Evolutionary conservation across 1,284 basidiomycete species (phyloP).

Genomic region (Microbotryomycetes sp.): DNA sequence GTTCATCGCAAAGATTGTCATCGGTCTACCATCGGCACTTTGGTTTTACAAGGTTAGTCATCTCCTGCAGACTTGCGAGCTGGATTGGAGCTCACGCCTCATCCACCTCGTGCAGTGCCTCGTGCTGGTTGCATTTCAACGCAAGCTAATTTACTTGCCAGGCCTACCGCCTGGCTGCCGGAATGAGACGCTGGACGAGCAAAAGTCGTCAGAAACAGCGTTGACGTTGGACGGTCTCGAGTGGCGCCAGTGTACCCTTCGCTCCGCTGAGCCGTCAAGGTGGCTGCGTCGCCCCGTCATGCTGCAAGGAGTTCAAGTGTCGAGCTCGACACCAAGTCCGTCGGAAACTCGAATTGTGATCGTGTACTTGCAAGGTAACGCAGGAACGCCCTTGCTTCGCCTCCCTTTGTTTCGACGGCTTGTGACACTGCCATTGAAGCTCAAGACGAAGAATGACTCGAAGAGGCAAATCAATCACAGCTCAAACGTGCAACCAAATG

Average conservation of each 20-base stretch:
- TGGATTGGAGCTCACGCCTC: background rate
- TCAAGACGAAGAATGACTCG: background rate
- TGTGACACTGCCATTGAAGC: slow-evolving; percentile 9
- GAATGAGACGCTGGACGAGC: slow-evolving; percentile 41
- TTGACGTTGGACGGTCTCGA: slow-evolving; percentile 35
- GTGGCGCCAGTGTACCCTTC: slow-evolving; percentile 40
- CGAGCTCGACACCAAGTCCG: background rate
- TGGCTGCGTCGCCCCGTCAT: slow-evolving; percentile 20
- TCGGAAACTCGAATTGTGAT: slow-evolving; percentile 37
- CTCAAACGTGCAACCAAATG: background rate
- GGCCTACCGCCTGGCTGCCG: slow-evolving; percentile 49
- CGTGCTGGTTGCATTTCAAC: slow-evolving; percentile 51
- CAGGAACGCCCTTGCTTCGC: slow-evolving; percentile 51
- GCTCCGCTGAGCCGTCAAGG: slow-evolving; percentile 23
- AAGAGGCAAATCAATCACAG: background rate
- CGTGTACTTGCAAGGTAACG: slow-evolving; percentile 50
- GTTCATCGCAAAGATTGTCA: slow-evolving; percentile 26
- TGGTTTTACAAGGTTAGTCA: slow-evolving; percentile 49
- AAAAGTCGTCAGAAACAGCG: slow-evolving; percentile 20
- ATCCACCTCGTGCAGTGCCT: slow-evolving; percentile 43
- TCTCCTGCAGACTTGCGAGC: background rate
- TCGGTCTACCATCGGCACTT: slow-evolving; percentile 46
- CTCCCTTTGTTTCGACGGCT: slow-evolving; percentile 48
- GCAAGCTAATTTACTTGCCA: slow-evolving; percentile 54
- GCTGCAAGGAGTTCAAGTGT: slow-evolving; percentile 41